phyloP scores from a whole-genome alignment of 768 basidiomycete genomes.

The Roridomyces roridus region DNA sequence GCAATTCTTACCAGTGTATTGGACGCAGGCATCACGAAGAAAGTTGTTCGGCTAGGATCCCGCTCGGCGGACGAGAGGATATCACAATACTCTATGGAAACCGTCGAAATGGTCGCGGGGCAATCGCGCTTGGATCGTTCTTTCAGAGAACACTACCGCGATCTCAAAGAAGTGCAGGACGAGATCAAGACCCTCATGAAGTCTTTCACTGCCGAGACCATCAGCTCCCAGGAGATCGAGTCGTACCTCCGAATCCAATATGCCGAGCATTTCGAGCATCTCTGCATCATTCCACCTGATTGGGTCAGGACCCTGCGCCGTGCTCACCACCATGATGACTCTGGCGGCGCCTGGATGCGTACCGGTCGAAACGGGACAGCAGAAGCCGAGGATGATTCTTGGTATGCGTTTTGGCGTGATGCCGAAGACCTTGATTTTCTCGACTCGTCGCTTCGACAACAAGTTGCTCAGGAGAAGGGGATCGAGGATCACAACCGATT shows the following conservation, averaged over 20 bases:
- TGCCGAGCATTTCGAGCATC: slow-evolving; percentile 52
- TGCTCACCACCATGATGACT: slow-evolving; percentile 19
- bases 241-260: slow-evolving; percentile 50
- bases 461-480: slow-evolving; percentile 7
- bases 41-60: slow-evolving; percentile 74
- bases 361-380: slow-evolving; percentile 32
- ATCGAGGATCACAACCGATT: slow-evolving; percentile 15
- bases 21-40: slow-evolving; percentile 65
- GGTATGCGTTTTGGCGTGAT: slow-evolving; percentile 59
- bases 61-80: slow-evolving; percentile 66
- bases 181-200: slow-evolving; percentile 56
- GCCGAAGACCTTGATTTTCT: slow-evolving; percentile 57
- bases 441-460: slow-evolving; percentile 11
- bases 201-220: slow-evolving; percentile 38
- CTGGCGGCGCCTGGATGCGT: slow-evolving; percentile 36
- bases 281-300: slow-evolving; percentile 47
- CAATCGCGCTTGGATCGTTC: slow-evolving; percentile 47
- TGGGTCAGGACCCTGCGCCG: slow-evolving; percentile 47
- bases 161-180: slow-evolving; percentile 51
- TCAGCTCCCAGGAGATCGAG: slow-evolving; percentile 44
- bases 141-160: slow-evolving; percentile 37
- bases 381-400: slow-evolving; percentile 33
- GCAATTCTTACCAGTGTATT: slow-evolving; percentile 72
- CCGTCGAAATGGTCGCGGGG: slow-evolving; percentile 53
- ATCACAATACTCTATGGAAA: slow-evolving; percentile 65